Base-by-base conservation (phyloP, 306 rosid species). In the Quercus suber region DNA sequence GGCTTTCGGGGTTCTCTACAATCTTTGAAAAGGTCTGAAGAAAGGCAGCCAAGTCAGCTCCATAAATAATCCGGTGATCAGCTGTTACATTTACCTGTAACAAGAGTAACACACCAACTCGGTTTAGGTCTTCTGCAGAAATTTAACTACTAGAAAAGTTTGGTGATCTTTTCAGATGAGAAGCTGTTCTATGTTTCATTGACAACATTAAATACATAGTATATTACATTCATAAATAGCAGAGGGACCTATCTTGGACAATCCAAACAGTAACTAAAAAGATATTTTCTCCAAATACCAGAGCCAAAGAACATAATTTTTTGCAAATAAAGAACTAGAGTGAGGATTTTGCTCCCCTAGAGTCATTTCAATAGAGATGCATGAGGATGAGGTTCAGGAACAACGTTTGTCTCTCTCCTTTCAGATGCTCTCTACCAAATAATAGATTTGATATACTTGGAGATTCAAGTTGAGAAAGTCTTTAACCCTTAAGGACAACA, bases 31-130 rank as follows among this genome's bases (percentile, higher is more conserved):
- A 91, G 20, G 97, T 89, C 85, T 87, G 83, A 70, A 91, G 93
- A 89, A 93, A 93, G 79, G 92, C 92, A 27, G 98, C 98, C 91
- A 93, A 86, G 80, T 91, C 97, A 35, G 98, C 98, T 63, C 98
- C 98, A 59, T 93, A 93, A 64, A 93, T 80, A 74, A 93, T 83
- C 68, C 97, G 89, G 90, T 93, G 98, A 89, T 93, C 98, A 30
- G 94, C 94, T 1, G 98, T 93, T 74, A 93, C 98, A 74, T 93
- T 93, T 87, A 93, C 98, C 98, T 93, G 92, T 80, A 67, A 85
- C 89, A 71, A 74, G 56, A 71, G 75, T 51, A 74, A 76, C 20
- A 63, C 43, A n/a, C 55, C 69, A 77, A 45, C 77, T 52, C 17
- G 27, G 51, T 73, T 8, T 21, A 59, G 65, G 23, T 23, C 65